Conservation (phyloP, 331 rosid genomes). For the Arachis monticola region DNA sequence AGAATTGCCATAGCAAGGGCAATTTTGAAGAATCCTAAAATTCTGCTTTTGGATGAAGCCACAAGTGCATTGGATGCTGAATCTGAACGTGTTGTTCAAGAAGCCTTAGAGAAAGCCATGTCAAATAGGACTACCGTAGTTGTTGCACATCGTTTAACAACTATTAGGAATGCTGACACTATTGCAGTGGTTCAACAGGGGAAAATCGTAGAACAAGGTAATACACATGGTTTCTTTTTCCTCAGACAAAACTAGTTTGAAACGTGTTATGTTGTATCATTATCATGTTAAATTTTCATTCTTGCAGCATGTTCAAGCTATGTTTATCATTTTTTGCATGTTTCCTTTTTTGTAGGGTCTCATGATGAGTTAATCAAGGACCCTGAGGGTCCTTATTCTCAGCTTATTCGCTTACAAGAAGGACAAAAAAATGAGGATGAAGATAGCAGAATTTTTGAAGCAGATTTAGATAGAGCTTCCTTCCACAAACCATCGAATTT, state of each 20-base stretch:
- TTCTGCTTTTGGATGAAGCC: constrained; percentile 78
- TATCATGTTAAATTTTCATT: background rate
- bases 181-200: constrained; percentile 77
- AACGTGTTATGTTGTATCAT: background rate
- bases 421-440: constrained; percentile 48
- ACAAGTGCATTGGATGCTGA: constrained; percentile 89
- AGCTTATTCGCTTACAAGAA: constrained; percentile 73
- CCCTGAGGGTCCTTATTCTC: constrained; percentile 71
- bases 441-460: constrained; percentile 17
- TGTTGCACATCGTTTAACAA: constrained; percentile 78
- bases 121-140: constrained; percentile 69
- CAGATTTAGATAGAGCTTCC: constrained; percentile 30
- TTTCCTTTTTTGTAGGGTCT: constrained; percentile 49
- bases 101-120: constrained; percentile 66
- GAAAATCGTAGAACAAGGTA: constrained; percentile 70
- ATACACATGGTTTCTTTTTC: background rate
- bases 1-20: constrained; percentile 87
- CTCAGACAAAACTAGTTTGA: background rate
- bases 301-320: constrained; percentile 7
- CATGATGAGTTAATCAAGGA: constrained; percentile 56
- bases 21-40: constrained; percentile 65
- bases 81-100: constrained; percentile 74
- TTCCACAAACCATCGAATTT: constrained; percentile 16
- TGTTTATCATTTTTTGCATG: constrained; percentile 13
- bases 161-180: constrained; percentile 65